Evolutionary conservation across 2,329 filamentous ascomycete genomes (phyloP).

Genomic region (Fusarium liriodendri): DNA sequence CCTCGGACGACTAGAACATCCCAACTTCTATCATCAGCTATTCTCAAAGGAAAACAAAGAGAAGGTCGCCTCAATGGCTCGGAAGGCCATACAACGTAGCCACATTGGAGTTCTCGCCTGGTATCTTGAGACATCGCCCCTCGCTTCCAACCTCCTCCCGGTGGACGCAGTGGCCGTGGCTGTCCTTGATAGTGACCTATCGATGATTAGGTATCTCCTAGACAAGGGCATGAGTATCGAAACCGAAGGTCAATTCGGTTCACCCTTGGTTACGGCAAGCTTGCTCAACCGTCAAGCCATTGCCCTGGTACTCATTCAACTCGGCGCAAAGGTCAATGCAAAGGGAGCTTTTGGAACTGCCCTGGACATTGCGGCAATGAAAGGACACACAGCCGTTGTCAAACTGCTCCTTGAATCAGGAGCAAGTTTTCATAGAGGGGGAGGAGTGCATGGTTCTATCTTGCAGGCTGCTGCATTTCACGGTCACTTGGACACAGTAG

Average conservation of each 20-base stretch:
- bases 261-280: constrained; percentile 9
- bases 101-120: neutral
- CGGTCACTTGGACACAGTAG: neutral
- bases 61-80: neutral
- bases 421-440: constrained; percentile 1
- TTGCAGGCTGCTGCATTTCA: constrained; percentile 18
- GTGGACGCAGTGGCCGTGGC: constrained; percentile 10
- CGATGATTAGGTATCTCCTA: neutral
- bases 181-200: neutral
- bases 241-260: constrained; percentile 11
- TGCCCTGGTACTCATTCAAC: constrained; percentile 2
- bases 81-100: constrained; percentile 5
- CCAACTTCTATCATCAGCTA: neutral
- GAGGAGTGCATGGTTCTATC: neutral
- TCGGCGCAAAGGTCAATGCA: neutral
- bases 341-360: constrained; percentile 1
- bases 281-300: constrained; percentile 3
- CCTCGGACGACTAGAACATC: neutral
- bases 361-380: constrained; percentile 2
- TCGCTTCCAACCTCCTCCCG: neutral
- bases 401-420: neutral
- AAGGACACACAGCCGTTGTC: neutral
- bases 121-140: neutral
- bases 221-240: constrained; percentile 9
- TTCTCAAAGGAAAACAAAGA: neutral